phyloP scores from a whole-genome alignment of 2,329 filamentous ascomycete genomes.

The Graphilbum sp. region DNA sequence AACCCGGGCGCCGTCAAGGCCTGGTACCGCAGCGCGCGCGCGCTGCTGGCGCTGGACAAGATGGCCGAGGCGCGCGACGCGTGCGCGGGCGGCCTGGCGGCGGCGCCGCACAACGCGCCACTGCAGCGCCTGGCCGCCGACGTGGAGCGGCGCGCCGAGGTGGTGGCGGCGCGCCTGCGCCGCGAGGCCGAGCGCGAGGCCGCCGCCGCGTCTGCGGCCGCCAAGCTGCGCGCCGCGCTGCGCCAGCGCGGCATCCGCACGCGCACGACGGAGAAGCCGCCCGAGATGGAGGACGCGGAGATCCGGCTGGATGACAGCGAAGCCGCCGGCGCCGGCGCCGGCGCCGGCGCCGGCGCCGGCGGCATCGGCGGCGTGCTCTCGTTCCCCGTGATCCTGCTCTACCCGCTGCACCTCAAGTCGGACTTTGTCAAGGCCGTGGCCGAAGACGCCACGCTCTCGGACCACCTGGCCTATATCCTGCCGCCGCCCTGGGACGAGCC shows the following conservation, averaged over 20 bases:
- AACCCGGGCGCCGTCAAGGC: constrained; percentile 79
- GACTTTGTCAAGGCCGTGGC: constrained; percentile 83
- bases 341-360: constrained; percentile 25
- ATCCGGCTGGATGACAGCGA: constrained; percentile 49
- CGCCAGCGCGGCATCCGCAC: constrained; percentile 53
- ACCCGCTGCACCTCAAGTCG: constrained; percentile 64
- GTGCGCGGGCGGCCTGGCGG: constrained; percentile 51
- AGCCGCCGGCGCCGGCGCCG: constrained; percentile 33
- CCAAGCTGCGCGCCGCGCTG: constrained; percentile 49
- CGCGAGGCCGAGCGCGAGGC: constrained; percentile 36
- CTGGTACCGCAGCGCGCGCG: constrained; percentile 68
- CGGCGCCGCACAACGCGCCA: constrained; percentile 50
- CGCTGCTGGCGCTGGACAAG: constrained; percentile 64
- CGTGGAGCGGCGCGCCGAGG: constrained; percentile 38
- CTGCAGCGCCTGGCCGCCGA: constrained; percentile 42
- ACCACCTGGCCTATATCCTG: constrained; percentile 74
- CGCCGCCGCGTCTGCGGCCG: constrained; percentile 36
- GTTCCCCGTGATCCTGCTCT: constrained; percentile 72
- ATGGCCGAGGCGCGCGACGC: constrained; percentile 67
- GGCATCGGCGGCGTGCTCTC: constrained; percentile 55
- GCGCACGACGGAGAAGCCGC: constrained; percentile 51
- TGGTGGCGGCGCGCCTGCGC: constrained; percentile 36
- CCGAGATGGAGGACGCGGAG: constrained; percentile 73
- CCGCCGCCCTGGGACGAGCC: constrained; percentile 77
- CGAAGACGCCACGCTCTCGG: constrained; percentile 57